phyloP scores from a whole-genome alignment of 228 moss, liverwort and hornwort species.

The Sphagnum fallax region DNA sequence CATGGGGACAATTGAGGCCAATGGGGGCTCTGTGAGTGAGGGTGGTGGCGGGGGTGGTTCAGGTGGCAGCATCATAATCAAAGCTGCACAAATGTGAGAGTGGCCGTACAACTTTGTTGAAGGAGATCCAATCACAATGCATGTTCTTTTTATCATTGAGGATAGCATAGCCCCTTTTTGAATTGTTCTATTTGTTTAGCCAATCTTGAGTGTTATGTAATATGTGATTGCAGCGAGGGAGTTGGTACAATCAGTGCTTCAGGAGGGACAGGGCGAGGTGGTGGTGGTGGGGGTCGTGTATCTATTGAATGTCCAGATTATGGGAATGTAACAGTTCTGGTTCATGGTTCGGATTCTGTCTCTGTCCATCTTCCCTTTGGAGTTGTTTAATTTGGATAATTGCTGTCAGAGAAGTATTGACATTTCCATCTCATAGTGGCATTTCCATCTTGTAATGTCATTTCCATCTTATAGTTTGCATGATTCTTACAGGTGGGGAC shows the following conservation, averaged over 20 bases:
- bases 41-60: constrained; percentile 77
- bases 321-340: constrained; percentile 61
- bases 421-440: too few species aligned
- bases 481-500: constrained; percentile 54
- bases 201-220: too few species aligned
- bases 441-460: not conserved
- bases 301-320: constrained; percentile 47
- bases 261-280: constrained; percentile 82
- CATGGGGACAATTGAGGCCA: constrained; percentile 66
- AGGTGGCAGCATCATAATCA: constrained; percentile 71
- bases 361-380: not conserved
- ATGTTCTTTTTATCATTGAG: too few species aligned
- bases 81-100: constrained; percentile 66
- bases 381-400: not conserved
- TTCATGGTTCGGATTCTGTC: constrained; percentile 45
- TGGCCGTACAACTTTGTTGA: not conserved
- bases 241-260: constrained; percentile 78
- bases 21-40: constrained; percentile 74
- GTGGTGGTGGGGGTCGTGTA: constrained; percentile 90
- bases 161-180: too few species aligned
- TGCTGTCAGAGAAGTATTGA: too few species aligned
- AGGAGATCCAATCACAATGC: too few species aligned
- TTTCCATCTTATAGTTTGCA: not conserved
- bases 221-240: constrained; percentile 57
- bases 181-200: too few species aligned